Evolutionary conservation across 345 rosid genomes (phyloP).

Genomic region (Lepidium aucheri): DNA sequence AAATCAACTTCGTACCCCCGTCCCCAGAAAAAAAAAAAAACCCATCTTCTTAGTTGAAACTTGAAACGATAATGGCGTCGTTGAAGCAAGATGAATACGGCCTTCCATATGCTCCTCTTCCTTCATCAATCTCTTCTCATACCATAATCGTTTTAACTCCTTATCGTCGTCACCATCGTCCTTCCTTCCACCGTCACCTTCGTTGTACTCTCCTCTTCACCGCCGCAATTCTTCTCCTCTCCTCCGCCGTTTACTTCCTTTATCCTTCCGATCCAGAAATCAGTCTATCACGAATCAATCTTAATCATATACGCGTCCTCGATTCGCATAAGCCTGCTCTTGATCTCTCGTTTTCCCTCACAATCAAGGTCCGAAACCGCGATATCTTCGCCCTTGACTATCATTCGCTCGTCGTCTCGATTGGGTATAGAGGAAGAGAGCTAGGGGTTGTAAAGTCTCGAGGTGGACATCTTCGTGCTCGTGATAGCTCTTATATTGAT

Average conservation of each 20-base stretch:
- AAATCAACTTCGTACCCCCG: not conserved
- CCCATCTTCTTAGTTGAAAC: not conserved
- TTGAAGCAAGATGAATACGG: conserved; percentile 23
- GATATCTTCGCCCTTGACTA: conserved; percentile 64
- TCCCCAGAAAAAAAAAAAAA: too few relatives aligned
- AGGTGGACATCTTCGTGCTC: conserved; percentile 53
- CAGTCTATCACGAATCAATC: conserved; percentile 41
- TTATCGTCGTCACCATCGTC: conserved; percentile 23
- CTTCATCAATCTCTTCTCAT: conserved; percentile 21
- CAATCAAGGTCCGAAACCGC: conserved; percentile 50
- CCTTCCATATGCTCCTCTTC: conserved; percentile 35
- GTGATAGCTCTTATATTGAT: conserved; percentile 56
- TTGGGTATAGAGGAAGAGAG: conserved; percentile 77
- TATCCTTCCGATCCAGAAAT: conserved; percentile 70
- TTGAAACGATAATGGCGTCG: conserved; percentile 25
- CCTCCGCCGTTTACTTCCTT: conserved; percentile 42
- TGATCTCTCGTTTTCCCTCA: conserved; percentile 60
- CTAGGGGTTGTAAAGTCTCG: conserved; percentile 52
- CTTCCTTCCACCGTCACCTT: conserved; percentile 20
- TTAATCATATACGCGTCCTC: conserved; percentile 48
- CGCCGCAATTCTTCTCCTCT: conserved; percentile 41
- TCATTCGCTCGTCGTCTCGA: conserved; percentile 47
- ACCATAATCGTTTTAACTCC: conserved; percentile 49
- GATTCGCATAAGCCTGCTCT: conserved; percentile 40
- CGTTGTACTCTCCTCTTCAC: conserved; percentile 39